Base-by-base conservation (phyloP, 805 yeast genomes). In the Yarrowia deformans region DNA sequence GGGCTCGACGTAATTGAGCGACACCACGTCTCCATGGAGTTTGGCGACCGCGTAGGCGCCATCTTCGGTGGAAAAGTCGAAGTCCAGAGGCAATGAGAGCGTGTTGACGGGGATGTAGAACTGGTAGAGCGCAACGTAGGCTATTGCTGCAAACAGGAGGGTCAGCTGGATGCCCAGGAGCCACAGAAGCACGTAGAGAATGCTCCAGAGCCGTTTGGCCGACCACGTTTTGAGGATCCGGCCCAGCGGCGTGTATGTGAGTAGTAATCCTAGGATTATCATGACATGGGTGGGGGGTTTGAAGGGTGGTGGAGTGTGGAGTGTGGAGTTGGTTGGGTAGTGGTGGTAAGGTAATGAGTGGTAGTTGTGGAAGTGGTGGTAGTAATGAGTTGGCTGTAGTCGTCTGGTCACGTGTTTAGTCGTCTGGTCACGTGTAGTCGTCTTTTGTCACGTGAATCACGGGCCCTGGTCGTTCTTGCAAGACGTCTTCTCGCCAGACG, bases 31-130 rank as follows among this genome's bases (percentile, higher is more conserved):
- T 12, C 48, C 66, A 18, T 46, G 52, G 3, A 58, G 52, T 32
- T 46, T 48, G 55, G 68, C 63, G 1, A 66, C 69, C 14, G 72
- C 76, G 13, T 70, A 71, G 19, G 68, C 66, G 16, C 68, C 67
- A n/a, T 55, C 46, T 19, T 58, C 56, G 29, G 54, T 67, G 19
- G 72, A 67, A 52, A 70, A 73, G 56, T 72, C 74, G 50, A 75
- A 70, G 46, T 71, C 69, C 46, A 75, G 63, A 2, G 69, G 69
- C 14, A 70, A 37, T 7, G 67, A 37, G 14, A 70, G 69, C 29
- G 67, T 58, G 13, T 73, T 69, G 60, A 70, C 61, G 6, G 78
- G 77, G 19, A 75, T 70, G 68, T 73, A 74, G 19, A 67, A 63
- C 40, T 70, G 49, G 67, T 75, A 74, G 32, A 71, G 55, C 3